Evolutionary conservation across 805 yeast genomes (phyloP).

Genomic region (Lipomyces sp.): DNA sequence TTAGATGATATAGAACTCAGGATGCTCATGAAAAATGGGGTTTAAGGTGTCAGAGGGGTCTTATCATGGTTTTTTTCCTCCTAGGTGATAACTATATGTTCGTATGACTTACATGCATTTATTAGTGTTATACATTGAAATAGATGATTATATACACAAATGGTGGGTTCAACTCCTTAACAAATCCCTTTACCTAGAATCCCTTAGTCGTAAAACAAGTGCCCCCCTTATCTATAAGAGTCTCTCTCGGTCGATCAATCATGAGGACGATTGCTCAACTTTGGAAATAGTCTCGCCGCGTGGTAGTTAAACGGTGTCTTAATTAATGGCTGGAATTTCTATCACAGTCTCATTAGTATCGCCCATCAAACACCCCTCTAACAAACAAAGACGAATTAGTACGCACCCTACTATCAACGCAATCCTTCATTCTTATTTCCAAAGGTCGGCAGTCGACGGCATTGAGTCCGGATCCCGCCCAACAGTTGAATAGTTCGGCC

Average conservation of each 20-base stretch:
- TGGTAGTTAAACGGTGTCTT: conserved; percentile 37
- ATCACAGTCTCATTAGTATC: neutral
- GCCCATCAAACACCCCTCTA: neutral
- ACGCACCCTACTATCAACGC: conserved; percentile 26
- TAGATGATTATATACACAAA: conserved; percentile 8
- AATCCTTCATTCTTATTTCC: conserved; percentile 22
- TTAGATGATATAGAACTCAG: neutral
- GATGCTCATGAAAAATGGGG: neutral
- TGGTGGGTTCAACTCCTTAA: neutral
- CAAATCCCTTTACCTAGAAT: neutral
- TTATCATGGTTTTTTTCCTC: neutral
- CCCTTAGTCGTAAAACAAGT: neutral
- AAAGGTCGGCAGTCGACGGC: conserved; percentile 27
- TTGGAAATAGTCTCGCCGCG: conserved; percentile 35
- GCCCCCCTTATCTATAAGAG: neutral
- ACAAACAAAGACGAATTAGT: neutral
- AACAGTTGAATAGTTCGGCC: conserved; percentile 34
- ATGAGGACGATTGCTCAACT: conserved; percentile 22
- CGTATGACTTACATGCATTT: conserved; percentile 7
- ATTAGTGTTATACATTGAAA: conserved; percentile 5
- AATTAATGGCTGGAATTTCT: conserved; percentile 12
- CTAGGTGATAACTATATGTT: neutral
- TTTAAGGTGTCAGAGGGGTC: neutral
- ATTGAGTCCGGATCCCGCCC: conserved; percentile 36
- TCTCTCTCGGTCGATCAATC: conserved; percentile 11